Evolutionary conservation across 1,284 basidiomycete genomes (phyloP).

Genomic region (Exobasidium cylindrosporum): DNA sequence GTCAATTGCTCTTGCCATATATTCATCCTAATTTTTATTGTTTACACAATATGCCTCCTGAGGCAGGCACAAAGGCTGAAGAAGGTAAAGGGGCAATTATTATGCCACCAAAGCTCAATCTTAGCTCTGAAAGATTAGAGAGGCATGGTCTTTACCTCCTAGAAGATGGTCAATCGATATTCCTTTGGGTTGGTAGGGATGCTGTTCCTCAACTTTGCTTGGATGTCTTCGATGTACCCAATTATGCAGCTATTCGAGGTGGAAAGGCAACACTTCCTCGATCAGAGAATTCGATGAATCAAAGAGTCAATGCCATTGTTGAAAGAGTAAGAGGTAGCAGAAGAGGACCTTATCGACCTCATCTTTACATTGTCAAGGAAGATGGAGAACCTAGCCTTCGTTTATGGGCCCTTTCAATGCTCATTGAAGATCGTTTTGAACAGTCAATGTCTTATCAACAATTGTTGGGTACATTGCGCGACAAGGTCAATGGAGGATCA

Average conservation of each 20-base stretch:
- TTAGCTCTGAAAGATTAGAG: constrained; percentile 89
- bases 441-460: constrained; percentile 92
- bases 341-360: constrained; percentile 84
- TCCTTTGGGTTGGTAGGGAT: constrained; percentile 95
- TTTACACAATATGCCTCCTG: constrained; percentile 90
- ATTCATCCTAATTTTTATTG: constrained; percentile 93
- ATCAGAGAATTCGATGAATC: constrained; percentile 87
- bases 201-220: constrained; percentile 88
- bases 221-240: constrained; percentile 90
- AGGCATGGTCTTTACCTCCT: constrained; percentile 94
- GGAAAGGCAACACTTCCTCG: constrained; percentile 89
- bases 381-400: constrained; percentile 86
- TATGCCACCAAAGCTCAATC: constrained; percentile 79
- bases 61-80: constrained; percentile 61
- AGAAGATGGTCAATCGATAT: constrained; percentile 95
- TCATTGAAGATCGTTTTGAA: constrained; percentile 95
- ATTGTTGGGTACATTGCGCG: constrained; percentile 63
- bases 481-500: constrained; percentile 47
- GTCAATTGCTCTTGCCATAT: constrained; percentile 86
- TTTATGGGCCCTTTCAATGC: constrained; percentile 83
- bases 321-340: constrained; percentile 84
- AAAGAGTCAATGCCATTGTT: constrained; percentile 86
- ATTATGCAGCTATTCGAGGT: constrained; percentile 80
- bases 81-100: constrained; percentile 59
- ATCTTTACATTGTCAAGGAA: constrained; percentile 97